These are phyloP conservation scores for Penicillium sclerotigenum DNA, from an alignment of 2,329 filamentous ascomycete genomes.

Conservation along the genomic window DNA sequence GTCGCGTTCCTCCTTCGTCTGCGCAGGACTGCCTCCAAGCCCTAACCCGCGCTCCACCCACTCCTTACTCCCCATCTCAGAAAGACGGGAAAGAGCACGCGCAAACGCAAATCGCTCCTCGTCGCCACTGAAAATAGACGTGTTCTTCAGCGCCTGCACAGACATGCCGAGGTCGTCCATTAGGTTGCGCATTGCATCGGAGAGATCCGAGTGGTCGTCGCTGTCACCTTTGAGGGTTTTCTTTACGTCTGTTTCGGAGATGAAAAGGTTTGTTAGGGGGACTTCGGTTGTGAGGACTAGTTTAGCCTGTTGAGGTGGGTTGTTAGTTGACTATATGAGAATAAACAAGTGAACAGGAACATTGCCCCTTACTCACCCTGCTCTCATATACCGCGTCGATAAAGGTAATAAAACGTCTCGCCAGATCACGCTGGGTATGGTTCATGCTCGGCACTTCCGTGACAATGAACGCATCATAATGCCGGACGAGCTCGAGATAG, in stretches of 20 bases:
- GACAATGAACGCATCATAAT: constrained; percentile 89
- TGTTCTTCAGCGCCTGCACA: constrained; percentile 79
- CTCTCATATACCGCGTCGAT: constrained; percentile 93
- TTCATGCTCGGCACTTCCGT: constrained; percentile 93
- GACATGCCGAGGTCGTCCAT: constrained; percentile 87
- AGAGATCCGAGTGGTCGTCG: constrained; percentile 53
- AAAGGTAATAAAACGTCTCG: constrained; percentile 92
- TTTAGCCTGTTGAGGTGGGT: constrained; percentile 63
- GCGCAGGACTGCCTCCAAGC: constrained; percentile 44
- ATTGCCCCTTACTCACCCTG: constrained; percentile 41
- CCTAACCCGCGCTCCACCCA: constrained; percentile 81
- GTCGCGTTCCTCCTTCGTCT: constrained; percentile 47
- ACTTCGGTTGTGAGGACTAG: constrained; percentile 88
- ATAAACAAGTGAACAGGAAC: neutral
- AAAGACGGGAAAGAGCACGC: constrained; percentile 75
- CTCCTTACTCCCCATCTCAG: constrained; percentile 89
- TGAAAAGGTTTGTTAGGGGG: constrained; percentile 79
- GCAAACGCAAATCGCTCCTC: constrained; percentile 97
- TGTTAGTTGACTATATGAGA: neutral
- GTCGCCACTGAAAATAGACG: constrained; percentile 84
- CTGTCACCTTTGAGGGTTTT: constrained; percentile 52
- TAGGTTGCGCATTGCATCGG: constrained; percentile 71
- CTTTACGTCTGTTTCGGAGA: constrained; percentile 67
- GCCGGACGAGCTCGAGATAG: constrained; percentile 85
- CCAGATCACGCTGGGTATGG: constrained; percentile 77